phyloP scores from a whole-genome alignment of 306 rosid species.

The Acacia melanoxylon region DNA sequence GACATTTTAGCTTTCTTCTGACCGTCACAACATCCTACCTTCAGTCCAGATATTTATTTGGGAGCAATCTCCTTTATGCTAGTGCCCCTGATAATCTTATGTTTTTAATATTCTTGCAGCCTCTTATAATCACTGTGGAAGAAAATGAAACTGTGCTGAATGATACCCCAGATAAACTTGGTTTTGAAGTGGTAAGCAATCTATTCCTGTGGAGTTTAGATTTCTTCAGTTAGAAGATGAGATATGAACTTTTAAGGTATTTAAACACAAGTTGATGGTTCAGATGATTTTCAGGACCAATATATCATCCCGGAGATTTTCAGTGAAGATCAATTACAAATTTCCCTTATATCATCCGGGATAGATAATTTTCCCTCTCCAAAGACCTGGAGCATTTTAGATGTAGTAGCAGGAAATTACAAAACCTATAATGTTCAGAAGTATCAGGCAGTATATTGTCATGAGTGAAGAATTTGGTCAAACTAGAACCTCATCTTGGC shows the following conservation, averaged over 20 bases:
- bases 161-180: too few relatives aligned
- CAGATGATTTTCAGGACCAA: neutral
- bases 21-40: neutral
- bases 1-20: neutral
- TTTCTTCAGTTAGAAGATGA: too few relatives aligned
- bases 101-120: slow-evolving; percentile 54
- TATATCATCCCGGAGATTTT: too few relatives aligned
- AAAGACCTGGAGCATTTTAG: neutral
- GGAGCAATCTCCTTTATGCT: slow-evolving; percentile 14
- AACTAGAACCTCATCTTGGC: neutral
- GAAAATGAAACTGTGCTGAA: slow-evolving; percentile 87
- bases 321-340: neutral
- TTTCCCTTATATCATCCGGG: neutral
- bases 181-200: too few relatives aligned
- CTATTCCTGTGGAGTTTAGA: too few relatives aligned
- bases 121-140: slow-evolving; percentile 79
- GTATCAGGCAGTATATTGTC: neutral
- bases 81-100: slow-evolving; percentile 14
- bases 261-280: neutral
- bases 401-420: neutral
- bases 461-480: neutral
- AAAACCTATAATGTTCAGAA: neutral
- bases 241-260: too few relatives aligned
- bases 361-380: neutral
- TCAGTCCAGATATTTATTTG: neutral